Conservation (phyloP, 345 rosid genomes). For the Raphanus raphanistrum region DNA sequence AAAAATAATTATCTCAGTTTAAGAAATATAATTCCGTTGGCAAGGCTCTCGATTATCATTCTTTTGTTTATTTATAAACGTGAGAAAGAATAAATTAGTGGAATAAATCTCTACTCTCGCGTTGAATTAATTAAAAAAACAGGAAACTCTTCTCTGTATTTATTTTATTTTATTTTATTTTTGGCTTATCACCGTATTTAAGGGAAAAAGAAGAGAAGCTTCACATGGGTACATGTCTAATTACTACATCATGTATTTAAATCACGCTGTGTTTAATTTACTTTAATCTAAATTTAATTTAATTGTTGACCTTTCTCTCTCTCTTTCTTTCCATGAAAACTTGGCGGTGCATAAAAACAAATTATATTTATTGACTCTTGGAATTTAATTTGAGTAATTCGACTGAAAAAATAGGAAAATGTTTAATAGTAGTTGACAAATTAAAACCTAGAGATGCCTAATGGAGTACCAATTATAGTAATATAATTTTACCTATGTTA, state of each 20-base stretch:
- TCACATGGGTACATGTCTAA: neutral
- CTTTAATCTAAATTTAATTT: neutral
- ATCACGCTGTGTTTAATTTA: neutral
- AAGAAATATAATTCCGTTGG: neutral
- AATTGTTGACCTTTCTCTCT: neutral
- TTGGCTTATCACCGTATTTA: neutral
- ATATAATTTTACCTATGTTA: neutral
- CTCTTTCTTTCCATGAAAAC: neutral
- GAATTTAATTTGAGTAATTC: neutral
- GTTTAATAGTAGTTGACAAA: neutral
- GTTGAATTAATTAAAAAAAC: neutral
- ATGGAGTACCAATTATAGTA: neutral
- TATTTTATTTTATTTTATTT: neutral
- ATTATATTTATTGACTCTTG: neutral
- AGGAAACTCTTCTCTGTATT: neutral
- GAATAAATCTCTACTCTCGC: neutral
- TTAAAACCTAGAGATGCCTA: neutral
- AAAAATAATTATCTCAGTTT: neutral
- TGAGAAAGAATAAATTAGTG: neutral
- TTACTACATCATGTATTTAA: neutral
- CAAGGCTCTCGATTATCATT: neutral
- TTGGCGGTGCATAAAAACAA: slow-evolving; percentile 4
- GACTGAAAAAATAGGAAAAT: neutral
- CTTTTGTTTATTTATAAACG: neutral
- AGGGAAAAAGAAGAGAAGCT: neutral